phyloP scores from a whole-genome alignment of 2,329 filamentous ascomycete species.

The Neophaeococcomyces aloes region DNA sequence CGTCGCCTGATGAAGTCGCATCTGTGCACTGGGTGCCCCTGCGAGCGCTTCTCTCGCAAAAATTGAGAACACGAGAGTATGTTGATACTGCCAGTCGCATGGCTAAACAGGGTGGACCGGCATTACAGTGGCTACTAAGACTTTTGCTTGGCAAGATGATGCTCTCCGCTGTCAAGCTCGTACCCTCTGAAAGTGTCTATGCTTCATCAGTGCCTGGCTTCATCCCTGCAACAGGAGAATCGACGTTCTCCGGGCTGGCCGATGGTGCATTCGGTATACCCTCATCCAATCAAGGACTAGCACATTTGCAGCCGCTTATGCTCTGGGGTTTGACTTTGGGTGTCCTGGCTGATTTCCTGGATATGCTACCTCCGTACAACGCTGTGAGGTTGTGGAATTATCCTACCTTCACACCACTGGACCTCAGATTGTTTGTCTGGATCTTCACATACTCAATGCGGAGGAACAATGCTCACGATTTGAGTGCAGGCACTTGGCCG shows the following conservation, averaged over 20 bases:
- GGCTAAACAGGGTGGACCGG: constrained; percentile 44
- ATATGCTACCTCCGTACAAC: constrained; percentile 54
- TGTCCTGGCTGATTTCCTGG: constrained; percentile 56
- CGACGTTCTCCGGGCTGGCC: constrained; percentile 15
- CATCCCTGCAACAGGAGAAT: constrained; percentile 28
- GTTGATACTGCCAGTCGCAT: constrained; percentile 55
- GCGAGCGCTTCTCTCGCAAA: constrained; percentile 48
- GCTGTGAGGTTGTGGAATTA: constrained; percentile 55
- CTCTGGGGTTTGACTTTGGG: constrained; percentile 61
- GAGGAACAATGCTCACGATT: constrained; percentile 35
- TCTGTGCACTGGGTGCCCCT: constrained; percentile 60
- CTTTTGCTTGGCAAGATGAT: constrained; percentile 55
- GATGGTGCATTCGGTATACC: constrained; percentile 16
- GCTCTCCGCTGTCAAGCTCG: constrained; percentile 53
- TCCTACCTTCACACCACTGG: constrained; percentile 55
- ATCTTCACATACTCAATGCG: constrained; percentile 50
- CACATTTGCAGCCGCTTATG: constrained; percentile 40
- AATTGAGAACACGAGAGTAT: constrained; percentile 50
- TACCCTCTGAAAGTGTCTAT: constrained; percentile 51
- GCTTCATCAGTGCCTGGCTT: constrained; percentile 45
- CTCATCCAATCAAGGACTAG: constrained; percentile 20
- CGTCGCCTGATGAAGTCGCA: constrained; percentile 60
- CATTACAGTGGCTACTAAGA: constrained; percentile 45
- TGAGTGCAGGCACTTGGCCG: constrained; percentile 26
- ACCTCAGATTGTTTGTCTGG: constrained; percentile 50